Base-by-base conservation (phyloP, 352 stramenopile species). In the Pythium monospermum region DNA sequence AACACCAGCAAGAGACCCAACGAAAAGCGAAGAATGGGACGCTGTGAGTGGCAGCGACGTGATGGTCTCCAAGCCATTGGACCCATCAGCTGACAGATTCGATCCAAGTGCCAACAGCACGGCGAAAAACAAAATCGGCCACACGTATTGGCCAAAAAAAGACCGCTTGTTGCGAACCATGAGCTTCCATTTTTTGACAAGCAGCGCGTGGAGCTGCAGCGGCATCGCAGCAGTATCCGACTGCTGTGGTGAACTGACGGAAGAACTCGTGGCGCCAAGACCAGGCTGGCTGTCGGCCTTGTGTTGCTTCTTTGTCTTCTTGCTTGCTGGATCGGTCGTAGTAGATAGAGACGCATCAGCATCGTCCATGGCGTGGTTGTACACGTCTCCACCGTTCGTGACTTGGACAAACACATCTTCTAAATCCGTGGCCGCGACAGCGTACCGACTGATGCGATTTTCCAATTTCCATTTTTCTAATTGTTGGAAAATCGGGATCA, bases 351-450 rank as follows among this genome's bases (percentile, higher is more conserved):
- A n/a, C n/a, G n/a, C n/a, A n/a, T 49, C 38, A 1, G 61, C 49
- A 28, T 76, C 69, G 31, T 87, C 76, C 28, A 83, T 85, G 1
- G 64, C 71, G 51, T 89, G 73, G 48, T 89, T 72, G 53, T 91
- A 90, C 6, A 87, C 69, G 18, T 77, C 68, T 49, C 87, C 77
- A 12, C 75, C 76, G 45, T 94, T 73, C 0, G 89, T 93, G 47
- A 99, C 93, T 35, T 95, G 80, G 2, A 99, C 78, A 69, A 99
- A 99, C 0, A 99, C 96, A 69, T 99, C 97, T 62, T 99, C 97
- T 1, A 99, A 74, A n/a, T 98, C 98, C 6, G 97, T 99, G 6
- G 98, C 96, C 30, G 88, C 89, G 18, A 99, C 83, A 1, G 96
- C 96, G 67, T 99, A 99, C 10, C 85, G 82, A 19, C 82, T 85